Evolutionary conservation across 495 filamentous ascomycete genomes (phyloP).

Genomic region (Pyronema omphalodes): DNA sequence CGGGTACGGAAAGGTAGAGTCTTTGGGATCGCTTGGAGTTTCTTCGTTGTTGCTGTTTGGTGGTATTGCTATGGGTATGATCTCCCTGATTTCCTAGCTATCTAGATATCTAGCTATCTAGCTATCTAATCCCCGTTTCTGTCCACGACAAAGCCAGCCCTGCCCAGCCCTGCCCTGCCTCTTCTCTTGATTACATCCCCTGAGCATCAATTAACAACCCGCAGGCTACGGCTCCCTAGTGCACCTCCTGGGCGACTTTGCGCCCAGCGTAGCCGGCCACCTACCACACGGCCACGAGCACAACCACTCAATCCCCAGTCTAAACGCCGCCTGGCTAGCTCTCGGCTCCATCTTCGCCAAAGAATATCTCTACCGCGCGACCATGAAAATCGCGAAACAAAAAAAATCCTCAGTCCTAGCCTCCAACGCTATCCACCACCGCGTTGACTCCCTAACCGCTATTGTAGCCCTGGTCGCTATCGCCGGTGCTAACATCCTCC

Average conservation of each 20-base stretch:
- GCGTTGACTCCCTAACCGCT: constrained; percentile 83
- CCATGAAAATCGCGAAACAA: constrained; percentile 88
- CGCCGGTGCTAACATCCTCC: constrained; percentile 46
- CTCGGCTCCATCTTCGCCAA: constrained; percentile 77
- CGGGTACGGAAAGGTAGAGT: constrained; percentile 96
- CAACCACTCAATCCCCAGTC: constrained; percentile 48
- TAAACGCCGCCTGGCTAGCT: constrained; percentile 93
- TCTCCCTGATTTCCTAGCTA: not conserved
- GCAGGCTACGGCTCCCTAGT: constrained; percentile 19
- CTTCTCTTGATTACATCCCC: too few relatives aligned
- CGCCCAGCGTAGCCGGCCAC: not conserved
- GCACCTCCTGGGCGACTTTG: constrained; percentile 43
- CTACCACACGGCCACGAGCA: constrained; percentile 33
- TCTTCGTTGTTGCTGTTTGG: constrained; percentile 74
- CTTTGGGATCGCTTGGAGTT: constrained; percentile 79
- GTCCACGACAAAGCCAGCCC: too few relatives aligned
- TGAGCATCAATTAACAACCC: not conserved
- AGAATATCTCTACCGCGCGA: constrained; percentile 78
- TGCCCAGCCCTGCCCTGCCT: too few relatives aligned
- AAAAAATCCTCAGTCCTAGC: constrained; percentile 92
- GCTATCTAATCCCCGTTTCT: too few relatives aligned
- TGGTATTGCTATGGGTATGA: constrained; percentile 57
- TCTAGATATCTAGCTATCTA: too few relatives aligned
- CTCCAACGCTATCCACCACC: constrained; percentile 90
- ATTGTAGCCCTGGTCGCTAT: constrained; percentile 82